Evolutionary conservation across 345 rosid species (phyloP), one percentile per base, ranked within the genome.

Genomic region (Heritiera fomes): DNA sequence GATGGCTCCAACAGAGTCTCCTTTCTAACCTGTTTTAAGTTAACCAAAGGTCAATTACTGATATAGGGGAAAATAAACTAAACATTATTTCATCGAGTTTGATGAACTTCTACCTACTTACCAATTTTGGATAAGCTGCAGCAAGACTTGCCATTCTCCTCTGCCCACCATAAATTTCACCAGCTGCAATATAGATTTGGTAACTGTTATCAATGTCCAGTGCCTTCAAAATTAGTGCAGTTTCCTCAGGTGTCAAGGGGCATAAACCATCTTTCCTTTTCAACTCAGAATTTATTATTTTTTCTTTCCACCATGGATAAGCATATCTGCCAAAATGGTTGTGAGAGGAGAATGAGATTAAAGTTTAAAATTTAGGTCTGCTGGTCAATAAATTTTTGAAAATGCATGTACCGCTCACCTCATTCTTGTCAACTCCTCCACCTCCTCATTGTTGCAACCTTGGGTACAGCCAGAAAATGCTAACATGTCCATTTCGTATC

Each of bases 401-500:
- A 15, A 73, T 14, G 53, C 11, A 68, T 45, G 61, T 34, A 56
- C 13, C 53, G 55, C 82, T 81, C 77, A 93, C 99, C 99, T 93
- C 99, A 97, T 93, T 85, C 93, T 91, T 49, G 98, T 97, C 81
- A 97, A 85, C 67, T 97, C 98, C 61, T 94, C 99, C 75, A 88
- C 96, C 83, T 97, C 99, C 14, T 91, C 94, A 46, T 85, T 80
- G 75, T 85, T 97, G 86, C 98, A 97, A 80, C 99, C 98, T 61
- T 94, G 94, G 45, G 89, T 86, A 79, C 99, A 97, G 71, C 99
- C 99, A 63, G 99, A 97, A 82, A 97, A 97, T 17, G 99, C 99
- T 76, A 97, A 76, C 99, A 97, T 94, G 80, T 97, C 99, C 99
- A 97, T 97, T 89, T 97, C 99, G 74, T 97, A 94, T 84, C 99